These are phyloP conservation scores for Candida boidinii DNA, from an alignment of 805 yeast species.

Conservation along the genomic window DNA sequence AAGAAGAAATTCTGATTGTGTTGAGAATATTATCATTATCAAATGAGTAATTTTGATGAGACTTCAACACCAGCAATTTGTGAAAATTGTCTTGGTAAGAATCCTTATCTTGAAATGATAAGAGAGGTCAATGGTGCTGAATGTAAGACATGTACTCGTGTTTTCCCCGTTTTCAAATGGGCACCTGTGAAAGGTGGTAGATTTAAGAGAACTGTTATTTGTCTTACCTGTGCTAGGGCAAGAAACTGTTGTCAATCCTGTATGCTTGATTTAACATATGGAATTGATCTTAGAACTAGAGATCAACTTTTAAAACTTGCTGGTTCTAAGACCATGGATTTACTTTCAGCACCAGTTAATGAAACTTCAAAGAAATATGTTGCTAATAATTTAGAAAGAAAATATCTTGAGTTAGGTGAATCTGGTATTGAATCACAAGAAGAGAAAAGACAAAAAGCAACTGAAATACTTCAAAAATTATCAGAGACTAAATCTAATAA, in stretches of 20 bases:
- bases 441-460: slow-evolving; percentile 27
- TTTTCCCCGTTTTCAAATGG: slow-evolving; percentile 81
- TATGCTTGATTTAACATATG: slow-evolving; percentile 71
- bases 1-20: too few relatives aligned
- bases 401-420: slow-evolving; percentile 19
- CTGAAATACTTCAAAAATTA: slow-evolving; percentile 41
- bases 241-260: slow-evolving; percentile 86
- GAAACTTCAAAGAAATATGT: slow-evolving; percentile 42
- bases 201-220: slow-evolving; percentile 58
- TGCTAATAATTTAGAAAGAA: slow-evolving; percentile 37
- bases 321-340: slow-evolving; percentile 28
- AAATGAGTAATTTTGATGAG: slow-evolving; percentile 11
- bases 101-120: slow-evolving; percentile 60
- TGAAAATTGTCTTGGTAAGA: slow-evolving; percentile 60
- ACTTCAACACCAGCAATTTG: slow-evolving; percentile 54
- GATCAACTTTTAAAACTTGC: slow-evolving; percentile 77
- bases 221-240: slow-evolving; percentile 71
- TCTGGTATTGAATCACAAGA: slow-evolving; percentile 14
- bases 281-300: slow-evolving; percentile 69
- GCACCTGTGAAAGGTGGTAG: slow-evolving; percentile 34
- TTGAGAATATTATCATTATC: too few relatives aligned
- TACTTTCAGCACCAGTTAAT: slow-evolving; percentile 38
- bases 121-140: slow-evolving; percentile 67
- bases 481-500: slow-evolving; percentile 18
- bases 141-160: slow-evolving; percentile 79